Percentiles rank a stretch among this genome's conserved stretches.
Conservation (phyloP, 768 basidiomycete genomes). For the Tylopilus vinaceipallidus region DNA sequence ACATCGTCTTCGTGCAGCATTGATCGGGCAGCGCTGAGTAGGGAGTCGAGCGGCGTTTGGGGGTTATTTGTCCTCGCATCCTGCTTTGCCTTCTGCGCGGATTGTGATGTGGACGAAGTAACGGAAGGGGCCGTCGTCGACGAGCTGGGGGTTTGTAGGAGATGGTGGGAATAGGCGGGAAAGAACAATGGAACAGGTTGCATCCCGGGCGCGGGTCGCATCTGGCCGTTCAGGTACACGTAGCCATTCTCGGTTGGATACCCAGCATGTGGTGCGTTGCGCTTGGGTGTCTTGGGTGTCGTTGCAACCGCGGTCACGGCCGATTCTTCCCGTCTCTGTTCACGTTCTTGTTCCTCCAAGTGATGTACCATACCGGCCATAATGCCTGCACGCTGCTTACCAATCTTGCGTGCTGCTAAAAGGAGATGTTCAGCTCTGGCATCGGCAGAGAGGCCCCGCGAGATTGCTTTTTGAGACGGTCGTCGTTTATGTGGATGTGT, state of each 20-base stretch:
- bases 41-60: constrained; percentile 53
- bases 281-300: constrained; percentile 30
- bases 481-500: constrained; percentile 24
- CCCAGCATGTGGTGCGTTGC: constrained; percentile 27
- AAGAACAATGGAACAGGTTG: constrained; percentile 31
- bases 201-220: constrained; percentile 26
- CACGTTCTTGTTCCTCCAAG: constrained; percentile 33
- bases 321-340: constrained; percentile 25
- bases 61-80: constrained; percentile 27
- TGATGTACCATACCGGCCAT: constrained; percentile 48
- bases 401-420: constrained; percentile 67
- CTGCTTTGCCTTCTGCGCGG: constrained; percentile 18
- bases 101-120: constrained; percentile 20
- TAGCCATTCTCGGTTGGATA: constrained; percentile 27
- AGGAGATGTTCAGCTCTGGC: constrained; percentile 71
- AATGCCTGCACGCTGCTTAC: constrained; percentile 57
- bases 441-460: constrained; percentile 47
- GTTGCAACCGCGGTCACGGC: constrained; percentile 19
- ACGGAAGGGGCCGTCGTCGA: constrained; percentile 30
- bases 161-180: constrained; percentile 27
- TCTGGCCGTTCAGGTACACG: constrained; percentile 28
- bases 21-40: constrained; percentile 58
- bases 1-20: constrained; percentile 44
- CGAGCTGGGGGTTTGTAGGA: constrained; percentile 32
- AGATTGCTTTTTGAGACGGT: constrained; percentile 24